Base-by-base conservation (phyloP, 1,139 yeast genomes). In the Taiozyma onychis region DNA sequence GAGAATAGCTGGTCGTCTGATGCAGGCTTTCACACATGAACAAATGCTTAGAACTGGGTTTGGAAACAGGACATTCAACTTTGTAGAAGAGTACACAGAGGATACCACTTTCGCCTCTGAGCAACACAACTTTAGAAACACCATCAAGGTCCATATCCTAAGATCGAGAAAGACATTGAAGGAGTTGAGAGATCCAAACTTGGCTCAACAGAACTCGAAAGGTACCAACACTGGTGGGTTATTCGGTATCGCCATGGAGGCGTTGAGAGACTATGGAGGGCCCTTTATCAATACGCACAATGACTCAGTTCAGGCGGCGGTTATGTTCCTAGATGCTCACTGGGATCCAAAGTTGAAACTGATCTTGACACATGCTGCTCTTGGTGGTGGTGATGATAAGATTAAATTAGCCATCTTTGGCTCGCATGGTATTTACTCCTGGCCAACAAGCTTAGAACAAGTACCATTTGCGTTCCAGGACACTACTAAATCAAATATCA, bases 11-110 rank as follows among this genome's bases (percentile, higher is more conserved):
- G 96, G 88, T 4, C 75, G 97, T 60, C 66, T 93, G 66, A 89
- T 90, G 96, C 91, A 89, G 61, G 96, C 97, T 0, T 91, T 81
- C 65, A 91, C 98, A 0, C 85, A 84, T 58, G 97, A 93, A 58
- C 97, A 91, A 64, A 89, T 93, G 96, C 69, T 83, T 51, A 71
- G 83, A 41, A 77, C 78, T 49, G 95, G 95, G 0, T 79, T 88
- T 60, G 96, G 97, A 28, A 81, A 85, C 57, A 71, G 98, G 52
- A 76, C 87, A 6, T 90, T 90, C 67, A 81, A 83, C 53, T 85
- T 90, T 57, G 85, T 76, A 7, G 97, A 93, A 60, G 96, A 88
- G 60, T 65, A 66, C 53, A 65, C 70, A 7, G 61, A 63, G 44
- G 85, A 82, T 52, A 77, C 88, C 0, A 62, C 77, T 16, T 76